Evolutionary conservation across 2,329 filamentous ascomycete species (phyloP), one percentile per base, ranked within the genome.

Genomic region (Pseudocercospora musae): DNA sequence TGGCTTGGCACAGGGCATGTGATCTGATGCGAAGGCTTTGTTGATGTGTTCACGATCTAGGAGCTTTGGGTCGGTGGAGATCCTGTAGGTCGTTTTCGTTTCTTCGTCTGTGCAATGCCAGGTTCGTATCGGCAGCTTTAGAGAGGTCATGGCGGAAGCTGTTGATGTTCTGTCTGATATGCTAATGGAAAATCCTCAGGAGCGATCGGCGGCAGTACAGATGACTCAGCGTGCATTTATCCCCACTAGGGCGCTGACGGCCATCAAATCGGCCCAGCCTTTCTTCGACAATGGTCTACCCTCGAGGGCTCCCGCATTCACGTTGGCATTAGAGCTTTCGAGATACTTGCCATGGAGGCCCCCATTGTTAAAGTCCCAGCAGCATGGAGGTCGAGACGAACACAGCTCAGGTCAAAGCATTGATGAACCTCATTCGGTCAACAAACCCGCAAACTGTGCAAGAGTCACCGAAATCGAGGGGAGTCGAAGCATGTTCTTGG

Each of bases 1-100:
- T 6, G 65, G 55, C 37, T 64, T 66, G 1, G 72, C 71, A 72
- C 73, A 75, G 50, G 69, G 70, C 60, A 73, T 73, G 21, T 73
- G 71, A 13, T 69, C 62, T 25, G 62, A 58, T 10, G 49, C 66
- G 42, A 74, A 73, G 7, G 70, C 69, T 18, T 42, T 53, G 52
- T 72, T 70, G 60, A 74, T 68, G 64, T 71, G 72, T 29, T 65
- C 62, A 44, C 62, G 63, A 21, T 70, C 64, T 7, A 72, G 60
- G 3, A 65, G 52, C 11, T 54, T 31, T 4, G 42, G 40, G 10
- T 56, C 48, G 15, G 69, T 72, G 18, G 66, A 70, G 25, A 72
- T 65, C 6, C 20, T 23, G 48, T 52, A 52, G 44, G 20, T 21
- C 9, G 18, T 29, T n/a, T n/a, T n/a, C n/a, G n/a, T n/a, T n/a